Evolutionary conservation across 345 rosid species (phyloP).

Genomic region (Ailanthus altissimus): DNA sequence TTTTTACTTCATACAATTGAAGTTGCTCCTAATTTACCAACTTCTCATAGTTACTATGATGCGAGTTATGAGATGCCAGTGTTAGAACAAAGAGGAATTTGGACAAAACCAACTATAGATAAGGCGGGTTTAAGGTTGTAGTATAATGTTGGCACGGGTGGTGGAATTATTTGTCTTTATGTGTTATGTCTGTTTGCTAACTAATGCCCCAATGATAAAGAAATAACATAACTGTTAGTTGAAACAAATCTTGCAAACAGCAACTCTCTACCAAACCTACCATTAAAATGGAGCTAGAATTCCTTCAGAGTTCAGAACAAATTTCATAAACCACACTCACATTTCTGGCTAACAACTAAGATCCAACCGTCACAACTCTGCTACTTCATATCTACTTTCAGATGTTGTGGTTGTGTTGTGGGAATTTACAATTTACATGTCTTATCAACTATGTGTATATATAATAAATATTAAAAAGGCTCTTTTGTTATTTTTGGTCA

Average conservation of each 20-base stretch:
- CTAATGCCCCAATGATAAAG: background rate
- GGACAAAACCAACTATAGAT: background rate
- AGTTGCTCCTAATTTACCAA: no score
- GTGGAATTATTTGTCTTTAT: background rate
- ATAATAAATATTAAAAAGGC: no score
- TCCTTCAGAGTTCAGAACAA: background rate
- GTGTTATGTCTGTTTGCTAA: background rate
- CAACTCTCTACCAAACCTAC: background rate
- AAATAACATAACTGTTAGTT: background rate
- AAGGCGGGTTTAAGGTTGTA: background rate
- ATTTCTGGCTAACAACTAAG: slow-evolving; percentile 9
- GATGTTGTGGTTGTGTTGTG: no score
- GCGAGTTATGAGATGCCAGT: no score
- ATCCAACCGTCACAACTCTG: background rate
- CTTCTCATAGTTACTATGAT: no score
- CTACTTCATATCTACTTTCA: background rate
- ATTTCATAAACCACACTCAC: background rate
- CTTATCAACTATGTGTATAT: background rate
- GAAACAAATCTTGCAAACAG: background rate
- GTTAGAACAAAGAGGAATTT: background rate
- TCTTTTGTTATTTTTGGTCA: no score
- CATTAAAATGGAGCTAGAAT: background rate
- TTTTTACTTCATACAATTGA: no score
- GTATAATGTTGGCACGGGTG: no score
- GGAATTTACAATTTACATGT: no score